Evolutionary conservation across 23 red algal species (phyloP).

Genomic region (Gracilaria domingensis): DNA sequence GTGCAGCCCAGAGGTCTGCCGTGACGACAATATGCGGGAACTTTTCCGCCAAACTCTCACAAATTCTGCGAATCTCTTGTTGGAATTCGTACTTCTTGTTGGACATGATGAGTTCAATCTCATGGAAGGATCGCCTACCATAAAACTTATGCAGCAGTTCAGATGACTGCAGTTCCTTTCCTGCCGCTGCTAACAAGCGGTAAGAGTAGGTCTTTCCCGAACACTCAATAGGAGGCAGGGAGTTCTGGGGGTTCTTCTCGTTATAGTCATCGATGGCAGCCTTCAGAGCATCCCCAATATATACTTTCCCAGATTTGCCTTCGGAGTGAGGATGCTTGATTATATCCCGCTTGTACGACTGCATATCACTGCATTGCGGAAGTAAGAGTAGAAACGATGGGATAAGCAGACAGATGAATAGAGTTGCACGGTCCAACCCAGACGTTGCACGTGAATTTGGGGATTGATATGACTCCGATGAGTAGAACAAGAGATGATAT

Average conservation of each 20-base stretch:
- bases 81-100: not conserved
- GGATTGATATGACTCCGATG: too few species aligned
- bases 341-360: not conserved
- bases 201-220: too few species aligned
- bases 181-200: not conserved
- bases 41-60: not conserved
- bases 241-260: too few species aligned
- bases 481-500: too few species aligned
- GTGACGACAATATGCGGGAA: too few species aligned
- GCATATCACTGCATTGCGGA: too few species aligned
- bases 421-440: too few species aligned
- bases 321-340: not conserved
- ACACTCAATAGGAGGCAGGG: too few species aligned
- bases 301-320: not conserved
- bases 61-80: not conserved
- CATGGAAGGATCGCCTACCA: not conserved
- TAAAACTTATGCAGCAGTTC: not conserved
- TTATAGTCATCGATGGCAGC: not conserved
- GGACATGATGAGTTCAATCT: not conserved
- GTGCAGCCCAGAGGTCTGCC: not conserved
- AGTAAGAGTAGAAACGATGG: too few species aligned
- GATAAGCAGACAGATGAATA: too few species aligned
- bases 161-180: not conserved
- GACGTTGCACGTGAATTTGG: too few species aligned
- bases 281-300: not conserved